A percentile compares a stretch with the other conserved stretches of the same genome.
Evolutionary conservation across 2,329 filamentous ascomycete species (phyloP).

Genomic region (Triangularia setosa): DNA sequence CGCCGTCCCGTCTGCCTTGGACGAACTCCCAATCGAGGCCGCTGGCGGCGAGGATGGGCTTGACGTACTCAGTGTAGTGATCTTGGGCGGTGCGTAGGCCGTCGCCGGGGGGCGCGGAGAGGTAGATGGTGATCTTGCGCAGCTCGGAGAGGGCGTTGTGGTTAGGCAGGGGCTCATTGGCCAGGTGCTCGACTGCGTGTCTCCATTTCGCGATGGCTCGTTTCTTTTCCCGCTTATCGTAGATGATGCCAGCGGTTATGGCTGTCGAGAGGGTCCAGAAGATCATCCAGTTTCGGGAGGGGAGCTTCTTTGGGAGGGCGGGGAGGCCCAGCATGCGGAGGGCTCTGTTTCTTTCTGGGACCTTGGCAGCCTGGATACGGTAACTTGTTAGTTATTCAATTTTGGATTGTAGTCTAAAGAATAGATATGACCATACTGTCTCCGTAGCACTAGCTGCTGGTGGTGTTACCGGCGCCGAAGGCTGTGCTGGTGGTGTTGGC

Average conservation of each 20-base stretch:
- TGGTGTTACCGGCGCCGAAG: constrained; percentile 11
- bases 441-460: constrained; percentile 11
- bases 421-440: constrained; percentile 13
- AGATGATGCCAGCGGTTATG: constrained; percentile 76
- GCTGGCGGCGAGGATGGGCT: constrained; percentile 84
- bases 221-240: constrained; percentile 89
- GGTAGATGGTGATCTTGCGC: constrained; percentile 78
- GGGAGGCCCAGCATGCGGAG: constrained; percentile 81
- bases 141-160: constrained; percentile 58
- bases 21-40: constrained; percentile 95
- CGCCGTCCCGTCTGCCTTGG: constrained; percentile 88
- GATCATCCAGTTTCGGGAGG: constrained; percentile 96
- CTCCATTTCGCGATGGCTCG: constrained; percentile 83
- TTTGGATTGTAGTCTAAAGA: not conserved
- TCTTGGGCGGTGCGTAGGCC: constrained; percentile 81
- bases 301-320: constrained; percentile 75
- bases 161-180: constrained; percentile 65
- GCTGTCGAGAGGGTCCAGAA: constrained; percentile 78
- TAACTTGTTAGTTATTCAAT: not conserved
- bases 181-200: constrained; percentile 77
- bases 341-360: constrained; percentile 58
- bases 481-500: constrained; percentile 17
- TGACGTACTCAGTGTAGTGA: constrained; percentile 93
- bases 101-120: constrained; percentile 83
- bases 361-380: constrained; percentile 15